phyloP scores from a whole-genome alignment of 2,329 filamentous ascomycete species.

The Leptographium wingfieldii region DNA sequence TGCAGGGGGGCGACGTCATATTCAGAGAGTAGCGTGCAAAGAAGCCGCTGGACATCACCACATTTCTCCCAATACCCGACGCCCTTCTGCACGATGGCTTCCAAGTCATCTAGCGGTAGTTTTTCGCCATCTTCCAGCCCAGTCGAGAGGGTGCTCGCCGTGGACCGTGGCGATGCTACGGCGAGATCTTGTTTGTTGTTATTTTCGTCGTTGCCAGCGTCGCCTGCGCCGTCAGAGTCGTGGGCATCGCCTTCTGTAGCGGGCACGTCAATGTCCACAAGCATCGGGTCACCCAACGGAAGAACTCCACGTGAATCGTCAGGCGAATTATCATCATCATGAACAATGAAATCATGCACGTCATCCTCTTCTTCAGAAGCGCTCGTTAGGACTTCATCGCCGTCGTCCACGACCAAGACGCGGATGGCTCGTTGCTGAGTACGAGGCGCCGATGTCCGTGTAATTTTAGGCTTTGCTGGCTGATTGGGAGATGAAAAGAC shows the following conservation, averaged over 20 bases:
- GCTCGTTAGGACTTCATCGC: constrained; percentile 39
- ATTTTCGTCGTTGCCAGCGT: background rate
- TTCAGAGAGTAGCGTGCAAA: constrained; percentile 8
- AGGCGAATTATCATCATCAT: constrained; percentile 15
- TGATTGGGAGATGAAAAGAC: constrained; percentile 23
- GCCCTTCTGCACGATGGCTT: constrained; percentile 8
- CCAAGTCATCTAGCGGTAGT: constrained; percentile 2
- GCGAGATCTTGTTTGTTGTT: background rate
- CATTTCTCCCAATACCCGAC: constrained; percentile 6
- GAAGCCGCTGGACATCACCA: constrained; percentile 7
- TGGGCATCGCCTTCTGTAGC: background rate
- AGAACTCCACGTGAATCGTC: background rate
- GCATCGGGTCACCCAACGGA: background rate
- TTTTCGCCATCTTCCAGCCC: background rate
- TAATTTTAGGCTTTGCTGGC: background rate
- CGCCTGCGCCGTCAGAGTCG: background rate
- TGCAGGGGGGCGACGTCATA: constrained; percentile 1
- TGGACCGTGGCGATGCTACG: background rate
- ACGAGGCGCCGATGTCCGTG: background rate
- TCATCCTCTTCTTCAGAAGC: constrained; percentile 31
- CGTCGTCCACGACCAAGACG: constrained; percentile 17
- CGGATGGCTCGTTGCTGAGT: background rate
- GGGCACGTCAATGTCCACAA: background rate
- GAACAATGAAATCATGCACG: constrained; percentile 36
- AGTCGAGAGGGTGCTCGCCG: background rate